Evolutionary conservation across 345 rosid species (phyloP), one percentile per base, ranked within the genome.

Genomic region (Gossypium stocksii): DNA sequence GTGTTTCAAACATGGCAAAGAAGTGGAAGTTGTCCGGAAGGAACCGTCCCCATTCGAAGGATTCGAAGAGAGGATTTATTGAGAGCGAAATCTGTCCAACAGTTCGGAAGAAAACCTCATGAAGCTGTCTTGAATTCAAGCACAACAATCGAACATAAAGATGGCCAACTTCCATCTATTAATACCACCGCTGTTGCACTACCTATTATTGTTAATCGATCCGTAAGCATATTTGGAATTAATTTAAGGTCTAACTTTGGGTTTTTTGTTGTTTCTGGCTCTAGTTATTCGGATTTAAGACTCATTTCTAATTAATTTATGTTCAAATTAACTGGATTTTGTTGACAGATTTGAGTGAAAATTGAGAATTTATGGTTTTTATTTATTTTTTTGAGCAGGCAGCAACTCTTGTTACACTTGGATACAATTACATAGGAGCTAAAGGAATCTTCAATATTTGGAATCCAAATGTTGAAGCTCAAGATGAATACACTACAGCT

Each of bases 21-120:
- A 70, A 83, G 81, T 63, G 88, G 89, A 14, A 45, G 29, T 8
- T 89, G 89, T 77, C 91, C 87, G 0, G 3, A 38, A 0, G 87
- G 88, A 69, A 87, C 89, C 1, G 66, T 89, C 66, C 88, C 88
- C 12, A 77, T 89, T 48, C 83, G 88, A 51, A 76, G 87, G 77
- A 80, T 85, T 41, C 72, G 17, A 59, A 66, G 70, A 60, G 56
- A 74, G 71, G 89, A 86, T 67, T 71, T 87, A 22, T 20, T 74
- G 9, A 83, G 88, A 79, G 81, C 27, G 15, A 0, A 19, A 0
- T 69, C 59, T 17, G 4, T 51, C 17, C 6, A 25, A 7, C 59
- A 29, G 1, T 69, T 69, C 1, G 72, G 72, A 49, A 51, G 59
- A 27, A 69, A 69, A 49, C 15, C 59, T 38, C 59, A 19, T 15